Evolutionary conservation across 1,284 basidiomycete genomes (phyloP), one percentile per base, ranked within the genome.

Genomic region (Meira miltonrushii): DNA sequence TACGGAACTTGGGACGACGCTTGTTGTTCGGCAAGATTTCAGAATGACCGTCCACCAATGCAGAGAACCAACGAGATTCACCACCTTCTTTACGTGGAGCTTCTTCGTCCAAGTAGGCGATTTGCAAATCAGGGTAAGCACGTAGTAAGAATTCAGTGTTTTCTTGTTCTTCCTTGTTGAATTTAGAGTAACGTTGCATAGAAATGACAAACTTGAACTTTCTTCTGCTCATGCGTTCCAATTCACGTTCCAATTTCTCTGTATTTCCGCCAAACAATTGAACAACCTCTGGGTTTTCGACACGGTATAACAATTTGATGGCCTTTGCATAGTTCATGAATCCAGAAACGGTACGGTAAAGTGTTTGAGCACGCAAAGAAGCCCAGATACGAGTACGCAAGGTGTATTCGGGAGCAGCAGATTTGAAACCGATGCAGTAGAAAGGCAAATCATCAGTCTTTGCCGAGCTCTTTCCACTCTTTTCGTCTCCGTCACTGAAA

Each of bases 261-360:
- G 94, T 96, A 81, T 98, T 98, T 46, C 93, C 92, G 55, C 94
- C 94, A 73, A 92, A 96, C 56, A 90, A 84, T 81, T 96, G 93
- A 4, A 98, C 94, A 52, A 98, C 89, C 79, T 97, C 94, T 21
- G 94, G 95, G 82, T 97, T 98, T 82, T 98, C 95, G 58, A 98
- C 94, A 67, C 94, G 92, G 81, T 97, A 96, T 33, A 98, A 85
- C n/a, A 98, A 84, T 81, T 98, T 98, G 86, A 98, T 97, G 17
- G 95, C 94, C 84, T 98, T 98, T 73, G 90, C 87, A 80, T 98
- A 98, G 83, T 98, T 98, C 95, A 98, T 98, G 88, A 98, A 97
- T 55, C 94, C 95, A 49, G 95, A 96, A 15, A 98, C 93, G 19
- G 94, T 98, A 69, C 95, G 88, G 81, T 98, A 98, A 38, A 98